phyloP scores from a whole-genome alignment of 129 eudicot species.

The Gnaphalium uliginosum region DNA sequence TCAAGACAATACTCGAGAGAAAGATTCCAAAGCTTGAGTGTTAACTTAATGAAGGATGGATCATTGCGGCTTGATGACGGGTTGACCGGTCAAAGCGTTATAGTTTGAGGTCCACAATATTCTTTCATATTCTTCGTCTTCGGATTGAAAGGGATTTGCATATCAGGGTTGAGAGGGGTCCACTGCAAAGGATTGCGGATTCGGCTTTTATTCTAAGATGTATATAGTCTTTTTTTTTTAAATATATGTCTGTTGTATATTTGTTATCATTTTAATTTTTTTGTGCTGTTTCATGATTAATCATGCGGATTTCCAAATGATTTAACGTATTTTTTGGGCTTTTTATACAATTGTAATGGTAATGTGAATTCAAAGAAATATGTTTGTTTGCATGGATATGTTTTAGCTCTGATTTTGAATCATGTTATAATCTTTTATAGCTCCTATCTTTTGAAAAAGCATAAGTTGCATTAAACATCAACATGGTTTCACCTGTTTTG shows the following conservation, averaged over 20 bases:
- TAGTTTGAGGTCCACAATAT: slow-evolving; percentile 48
- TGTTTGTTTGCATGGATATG: slow-evolving; percentile 26
- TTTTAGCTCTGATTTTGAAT: background rate
- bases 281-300: slow-evolving; percentile 24
- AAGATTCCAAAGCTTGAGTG: slow-evolving; percentile 88
- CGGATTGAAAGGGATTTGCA: slow-evolving; percentile 33
- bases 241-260: slow-evolving; percentile 31
- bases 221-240: slow-evolving; percentile 18
- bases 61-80: slow-evolving; percentile 82
- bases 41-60: slow-evolving; percentile 90
- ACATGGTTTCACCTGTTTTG: background rate
- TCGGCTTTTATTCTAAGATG: slow-evolving; percentile 37
- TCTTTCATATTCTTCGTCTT: slow-evolving; percentile 36
- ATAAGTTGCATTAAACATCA: background rate
- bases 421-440: background rate
- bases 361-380: slow-evolving; percentile 25
- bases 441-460: background rate
- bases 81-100: slow-evolving; percentile 64
- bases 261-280: slow-evolving; percentile 20
- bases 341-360: slow-evolving; percentile 24
- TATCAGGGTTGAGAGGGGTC: slow-evolving; percentile 25
- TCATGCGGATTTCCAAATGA: background rate
- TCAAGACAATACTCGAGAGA: slow-evolving; percentile 92
- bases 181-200: slow-evolving; percentile 32
- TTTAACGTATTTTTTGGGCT: slow-evolving; percentile 5